These are phyloP conservation scores for Amanita molliuscula DNA, from an alignment of 768 basidiomycete genomes.

Conservation along the genomic window DNA sequence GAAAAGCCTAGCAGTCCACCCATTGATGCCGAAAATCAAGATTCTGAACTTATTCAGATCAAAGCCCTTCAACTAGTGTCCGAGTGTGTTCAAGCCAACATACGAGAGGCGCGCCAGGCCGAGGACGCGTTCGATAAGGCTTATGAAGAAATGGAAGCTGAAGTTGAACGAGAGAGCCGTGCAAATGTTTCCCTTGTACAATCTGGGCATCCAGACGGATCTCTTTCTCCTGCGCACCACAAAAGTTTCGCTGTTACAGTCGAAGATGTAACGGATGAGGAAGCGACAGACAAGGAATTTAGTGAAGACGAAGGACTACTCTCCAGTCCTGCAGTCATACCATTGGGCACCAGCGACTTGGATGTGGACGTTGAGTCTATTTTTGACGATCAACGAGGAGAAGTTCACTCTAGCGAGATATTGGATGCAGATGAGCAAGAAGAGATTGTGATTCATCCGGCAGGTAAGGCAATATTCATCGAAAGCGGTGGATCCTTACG, in stretches of 20 bases:
- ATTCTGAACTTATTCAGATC: neutral
- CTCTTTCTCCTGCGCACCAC: too few relatives aligned
- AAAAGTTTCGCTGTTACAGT: neutral
- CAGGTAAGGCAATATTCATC: neutral
- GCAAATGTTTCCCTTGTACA: neutral
- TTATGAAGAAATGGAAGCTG: conserved; percentile 11
- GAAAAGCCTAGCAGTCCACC: too few relatives aligned
- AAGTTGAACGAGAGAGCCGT: conserved; percentile 4
- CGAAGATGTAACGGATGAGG: conserved; percentile 2
- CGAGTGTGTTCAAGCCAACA: neutral
- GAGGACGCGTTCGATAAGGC: neutral
- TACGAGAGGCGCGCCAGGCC: neutral
- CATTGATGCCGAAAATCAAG: neutral
- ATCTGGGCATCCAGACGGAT: neutral
- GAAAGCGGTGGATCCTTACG: neutral
- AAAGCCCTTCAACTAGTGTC: neutral
- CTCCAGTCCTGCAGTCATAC: conserved; percentile 9
- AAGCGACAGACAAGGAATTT: neutral
- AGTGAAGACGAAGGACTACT: neutral
- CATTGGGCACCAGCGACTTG: conserved; percentile 19
- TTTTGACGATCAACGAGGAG: neutral
- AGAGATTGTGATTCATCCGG: neutral
- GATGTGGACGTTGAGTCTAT: conserved; percentile 8
- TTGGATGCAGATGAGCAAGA: neutral
- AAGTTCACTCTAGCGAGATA: neutral